Evolutionary conservation across 495 filamentous ascomycete species (phyloP), one percentile per base, ranked within the genome.

Genomic region (Penicillium manginii): DNA sequence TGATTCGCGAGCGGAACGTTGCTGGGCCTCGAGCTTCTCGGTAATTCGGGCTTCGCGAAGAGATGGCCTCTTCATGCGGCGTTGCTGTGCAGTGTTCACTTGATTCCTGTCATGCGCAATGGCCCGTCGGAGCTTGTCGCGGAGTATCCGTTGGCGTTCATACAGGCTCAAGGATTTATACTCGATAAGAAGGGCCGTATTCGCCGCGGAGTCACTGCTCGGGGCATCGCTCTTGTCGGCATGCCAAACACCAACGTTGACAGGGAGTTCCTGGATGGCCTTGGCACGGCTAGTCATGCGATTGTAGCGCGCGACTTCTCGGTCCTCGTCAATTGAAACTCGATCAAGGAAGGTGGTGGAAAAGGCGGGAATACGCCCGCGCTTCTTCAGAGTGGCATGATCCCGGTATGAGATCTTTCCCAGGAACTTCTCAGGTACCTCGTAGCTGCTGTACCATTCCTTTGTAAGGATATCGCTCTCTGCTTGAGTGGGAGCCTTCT

Each of bases 1-100:
- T 32, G 86, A 88, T 75, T 97, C 94, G 42, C 94, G 88, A 55
- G 92, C 92, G 73, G 97, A 93, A 50, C 94, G 89, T 69, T 98
- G 96, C 70, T 98, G 92, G 78, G 98, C 98, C 83, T 98, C 94
- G 2, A 98, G 83, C 69, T 96, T 97, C 81, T 98, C 94, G 3
- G 94, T 98, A 63, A 97, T 92, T 33, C 94, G 88, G 33, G 94
- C 96, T 72, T 98, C 94, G n/a, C 93, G 87, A 50, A 97, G 78
- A 22, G 89, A 92, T 66, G 96, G 93, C 73, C 96, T 97, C 87
- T 98, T 98, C 80, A 93, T 91, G 19, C 93, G 87, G 22, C 94
- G 88, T 68, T 96, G 97, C 63, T 85, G 82, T 26, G 89, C 83
- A 15, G 94, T 86, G 64, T 98, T 96, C 86, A 97, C 96, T 37